These are phyloP conservation scores for Gloeostereum incarnatum DNA, from an alignment of 768 basidiomycete species.

Conservation along the genomic window DNA sequence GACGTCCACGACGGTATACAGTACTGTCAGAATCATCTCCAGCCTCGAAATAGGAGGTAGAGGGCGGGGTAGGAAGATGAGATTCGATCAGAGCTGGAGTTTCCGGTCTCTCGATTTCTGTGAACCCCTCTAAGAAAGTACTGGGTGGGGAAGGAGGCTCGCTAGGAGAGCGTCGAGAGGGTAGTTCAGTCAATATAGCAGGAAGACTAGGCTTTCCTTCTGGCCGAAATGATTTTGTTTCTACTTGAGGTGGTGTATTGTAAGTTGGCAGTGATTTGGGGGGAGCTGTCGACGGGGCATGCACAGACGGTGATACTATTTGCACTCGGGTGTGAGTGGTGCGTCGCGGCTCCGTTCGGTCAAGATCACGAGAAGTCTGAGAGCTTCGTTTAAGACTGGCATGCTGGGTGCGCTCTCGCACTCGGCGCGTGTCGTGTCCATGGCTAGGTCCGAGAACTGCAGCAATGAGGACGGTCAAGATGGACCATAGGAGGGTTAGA, in stretches of 20 bases:
- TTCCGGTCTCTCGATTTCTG: too few relatives aligned
- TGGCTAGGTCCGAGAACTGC: neutral
- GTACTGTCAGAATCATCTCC: too few relatives aligned
- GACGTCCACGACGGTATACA: too few relatives aligned
- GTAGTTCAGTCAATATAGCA: neutral
- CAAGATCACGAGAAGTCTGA: neutral
- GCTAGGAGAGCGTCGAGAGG: neutral
- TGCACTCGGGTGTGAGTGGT: neutral
- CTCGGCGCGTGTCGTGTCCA: constrained; percentile 4
- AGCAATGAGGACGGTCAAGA: constrained; percentile 3
- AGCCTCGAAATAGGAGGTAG: neutral
- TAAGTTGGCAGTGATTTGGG: too few relatives aligned
- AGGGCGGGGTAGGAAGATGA: neutral
- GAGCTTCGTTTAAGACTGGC: neutral
- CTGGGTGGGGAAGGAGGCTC: neutral
- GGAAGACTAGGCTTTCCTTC: neutral
- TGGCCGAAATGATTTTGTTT: too few relatives aligned
- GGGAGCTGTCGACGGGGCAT: too few relatives aligned
- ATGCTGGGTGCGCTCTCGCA: neutral
- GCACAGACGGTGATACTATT: too few relatives aligned
- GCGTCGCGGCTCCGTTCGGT: neutral
- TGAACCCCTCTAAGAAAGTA: neutral
- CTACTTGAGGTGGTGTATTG: too few relatives aligned
- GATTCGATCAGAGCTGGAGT: too few relatives aligned
- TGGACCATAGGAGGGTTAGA: constrained; percentile 6